Base-by-base conservation (phyloP, 768 basidiomycete genomes). In the Mrakia hoshinonis region DNA sequence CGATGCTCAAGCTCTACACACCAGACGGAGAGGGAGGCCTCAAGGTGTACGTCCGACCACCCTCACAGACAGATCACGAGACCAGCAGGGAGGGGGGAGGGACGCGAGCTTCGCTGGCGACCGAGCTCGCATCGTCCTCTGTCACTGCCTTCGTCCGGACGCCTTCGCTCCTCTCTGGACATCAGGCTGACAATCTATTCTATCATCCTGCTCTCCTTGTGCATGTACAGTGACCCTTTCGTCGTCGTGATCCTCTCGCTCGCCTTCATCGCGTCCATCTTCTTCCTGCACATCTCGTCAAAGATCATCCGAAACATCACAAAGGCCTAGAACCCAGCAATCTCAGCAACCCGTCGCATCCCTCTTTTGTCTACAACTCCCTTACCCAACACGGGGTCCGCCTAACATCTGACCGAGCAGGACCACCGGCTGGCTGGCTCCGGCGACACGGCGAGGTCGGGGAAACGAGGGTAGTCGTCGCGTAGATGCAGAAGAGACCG, bases 1-100 rank as follows among this genome's bases (percentile, higher is more conserved):
- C 96, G 70, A 98, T 99, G 96, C 86, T 99, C 78, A 92, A 91
- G 82, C 84, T 99, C 4, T 98, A 98, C 86, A 98, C 96, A 48
- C 79, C 79, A 70, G 95, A 97, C 79, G 96, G 97, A 78, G 94
- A 94, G 71, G 92, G 91, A 60, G 96, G 96, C 29, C 85, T 99
- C 68, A 87, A 93, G 85, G 92, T 99, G 96, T 98, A 79, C 79
- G 93, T 89, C 47, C 60, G 67, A 36, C 26, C 22, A 24, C 31
- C 43, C 20, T 12, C 31, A 46, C 55, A 18, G 34, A 29, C 12
- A 34, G 7, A n/a, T 60, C 22, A 38, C 18, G 18, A 18, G 49
- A n/a, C n/a, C 36, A 3, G 29, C 31, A 13, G 34, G 38, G 10
- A 6, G 22, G 51, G 22, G 51, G 26, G 51, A 22, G 6, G 22